Conservation (phyloP, 441 rosid species). For the Capsella rubella region DNA sequence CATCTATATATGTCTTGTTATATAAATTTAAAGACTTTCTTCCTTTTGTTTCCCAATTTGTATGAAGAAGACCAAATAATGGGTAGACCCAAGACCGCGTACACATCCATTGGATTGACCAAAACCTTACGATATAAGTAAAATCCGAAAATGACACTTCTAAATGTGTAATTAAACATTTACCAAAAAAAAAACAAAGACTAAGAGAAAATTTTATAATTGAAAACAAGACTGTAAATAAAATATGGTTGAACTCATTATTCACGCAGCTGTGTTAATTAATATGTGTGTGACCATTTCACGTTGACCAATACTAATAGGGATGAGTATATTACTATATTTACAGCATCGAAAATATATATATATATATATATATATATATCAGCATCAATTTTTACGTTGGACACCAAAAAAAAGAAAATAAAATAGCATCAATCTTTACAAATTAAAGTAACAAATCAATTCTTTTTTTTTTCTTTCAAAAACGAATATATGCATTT, state of each 20-base stretch:
- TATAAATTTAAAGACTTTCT: neutral
- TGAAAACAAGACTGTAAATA: neutral
- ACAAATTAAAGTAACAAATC: too few relatives aligned
- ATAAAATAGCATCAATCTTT: too few relatives aligned
- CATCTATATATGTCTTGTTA: too few relatives aligned
- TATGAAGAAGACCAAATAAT: neutral
- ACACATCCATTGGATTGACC: constrained; percentile 4
- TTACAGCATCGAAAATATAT: too few relatives aligned
- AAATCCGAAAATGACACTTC: neutral
- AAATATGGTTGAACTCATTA: neutral
- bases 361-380: too few relatives aligned
- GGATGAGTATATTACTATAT: neutral
- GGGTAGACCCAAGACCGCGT: neutral
- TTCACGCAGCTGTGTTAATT: neutral
- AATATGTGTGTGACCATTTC: neutral
- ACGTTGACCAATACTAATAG: neutral
- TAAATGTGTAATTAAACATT: neutral
- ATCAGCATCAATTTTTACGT: too few relatives aligned
- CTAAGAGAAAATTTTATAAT: neutral
- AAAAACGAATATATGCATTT: too few relatives aligned
- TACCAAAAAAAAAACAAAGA: neutral
- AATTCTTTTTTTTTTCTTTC: neutral
- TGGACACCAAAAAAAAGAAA: too few relatives aligned
- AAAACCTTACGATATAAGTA: neutral
- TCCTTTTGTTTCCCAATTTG: neutral